phyloP scores from a whole-genome alignment of 768 basidiomycete genomes.

The Tylopilus sp. region DNA sequence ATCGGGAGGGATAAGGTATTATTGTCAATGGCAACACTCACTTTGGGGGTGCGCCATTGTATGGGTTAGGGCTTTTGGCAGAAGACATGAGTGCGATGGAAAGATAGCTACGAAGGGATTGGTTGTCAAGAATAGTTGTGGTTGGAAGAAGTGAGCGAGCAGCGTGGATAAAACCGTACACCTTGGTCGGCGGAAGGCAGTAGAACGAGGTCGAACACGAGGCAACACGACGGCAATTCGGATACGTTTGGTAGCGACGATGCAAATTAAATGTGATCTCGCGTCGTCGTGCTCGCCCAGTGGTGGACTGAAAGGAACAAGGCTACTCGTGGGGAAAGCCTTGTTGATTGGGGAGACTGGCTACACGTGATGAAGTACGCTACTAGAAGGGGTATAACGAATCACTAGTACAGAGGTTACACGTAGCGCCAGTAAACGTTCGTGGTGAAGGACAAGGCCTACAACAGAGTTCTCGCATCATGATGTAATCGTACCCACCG shows the following conservation, averaged over 20 bases:
- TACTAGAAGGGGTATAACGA: constrained; percentile 7
- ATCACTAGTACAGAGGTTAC: constrained; percentile 6
- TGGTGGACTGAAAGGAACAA: neutral
- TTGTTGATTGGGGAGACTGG: too few species aligned
- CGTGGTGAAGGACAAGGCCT: neutral
- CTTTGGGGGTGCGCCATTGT: constrained; percentile 34
- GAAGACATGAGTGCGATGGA: constrained; percentile 29
- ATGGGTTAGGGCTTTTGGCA: constrained; percentile 30
- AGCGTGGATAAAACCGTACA: constrained; percentile 5
- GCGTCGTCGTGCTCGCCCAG: neutral
- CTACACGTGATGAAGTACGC: constrained; percentile 10
- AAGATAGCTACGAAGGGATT: neutral
- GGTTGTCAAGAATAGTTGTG: constrained; percentile 3
- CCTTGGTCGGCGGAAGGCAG: neutral
- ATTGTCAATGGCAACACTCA: constrained; percentile 15
- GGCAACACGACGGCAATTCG: constrained; percentile 3
- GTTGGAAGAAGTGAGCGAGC: neutral
- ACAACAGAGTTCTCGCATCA: neutral
- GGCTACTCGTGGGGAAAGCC: too few species aligned
- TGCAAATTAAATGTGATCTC: neutral
- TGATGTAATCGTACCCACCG: constrained; percentile 9
- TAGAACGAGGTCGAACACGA: constrained; percentile 26
- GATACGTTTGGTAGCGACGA: neutral
- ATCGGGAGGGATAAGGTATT: neutral
- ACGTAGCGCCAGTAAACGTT: constrained; percentile 1